Percentiles rank a stretch among this genome's conserved stretches.
These are phyloP conservation scores for Naganishia randhawae DNA, from an alignment of 768 basidiomycete genomes.

Conservation along the genomic window DNA sequence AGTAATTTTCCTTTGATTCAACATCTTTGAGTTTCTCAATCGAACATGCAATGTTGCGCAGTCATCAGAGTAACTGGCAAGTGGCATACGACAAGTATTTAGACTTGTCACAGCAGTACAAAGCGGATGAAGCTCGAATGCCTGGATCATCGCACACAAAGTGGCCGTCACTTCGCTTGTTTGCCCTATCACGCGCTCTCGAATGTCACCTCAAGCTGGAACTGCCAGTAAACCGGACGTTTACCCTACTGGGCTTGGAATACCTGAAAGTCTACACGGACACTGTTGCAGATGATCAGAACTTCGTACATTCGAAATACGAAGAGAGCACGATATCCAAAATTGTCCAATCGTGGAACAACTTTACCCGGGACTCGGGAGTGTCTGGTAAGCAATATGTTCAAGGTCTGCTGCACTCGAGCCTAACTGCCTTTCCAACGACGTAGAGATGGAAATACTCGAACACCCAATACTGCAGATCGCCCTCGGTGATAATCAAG, in stretches of 20 bases:
- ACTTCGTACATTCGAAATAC: no score
- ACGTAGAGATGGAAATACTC: slow-evolving; percentile 20
- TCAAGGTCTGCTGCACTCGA: no score
- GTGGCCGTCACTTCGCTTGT: slow-evolving; percentile 20
- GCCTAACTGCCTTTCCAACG: neutral
- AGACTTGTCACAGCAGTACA: slow-evolving; percentile 20
- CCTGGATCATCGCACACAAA: neutral
- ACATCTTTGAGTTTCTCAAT: neutral
- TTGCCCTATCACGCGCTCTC: slow-evolving; percentile 21
- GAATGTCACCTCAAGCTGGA: slow-evolving; percentile 20
- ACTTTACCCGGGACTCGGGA: neutral
- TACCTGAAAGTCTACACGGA: slow-evolving; percentile 15
- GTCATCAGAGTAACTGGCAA: slow-evolving; percentile 14
- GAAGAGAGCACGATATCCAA: neutral
- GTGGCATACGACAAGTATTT: slow-evolving; percentile 20
- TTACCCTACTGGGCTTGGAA: slow-evolving; percentile 24
- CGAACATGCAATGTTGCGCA: neutral
- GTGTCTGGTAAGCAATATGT: neutral
- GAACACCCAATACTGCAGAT: slow-evolving; percentile 69
- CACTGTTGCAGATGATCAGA: neutral
- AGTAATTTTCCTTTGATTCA: slow-evolving; percentile 44
- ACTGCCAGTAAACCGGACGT: neutral
- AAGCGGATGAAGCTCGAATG: slow-evolving; percentile 19
- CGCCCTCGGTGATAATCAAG: slow-evolving; percentile 53
- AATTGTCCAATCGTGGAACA: slow-evolving; percentile 15